Conservation (phyloP, 2,329 filamentous ascomycete species). For the Neofusicoccum cordaticola region DNA sequence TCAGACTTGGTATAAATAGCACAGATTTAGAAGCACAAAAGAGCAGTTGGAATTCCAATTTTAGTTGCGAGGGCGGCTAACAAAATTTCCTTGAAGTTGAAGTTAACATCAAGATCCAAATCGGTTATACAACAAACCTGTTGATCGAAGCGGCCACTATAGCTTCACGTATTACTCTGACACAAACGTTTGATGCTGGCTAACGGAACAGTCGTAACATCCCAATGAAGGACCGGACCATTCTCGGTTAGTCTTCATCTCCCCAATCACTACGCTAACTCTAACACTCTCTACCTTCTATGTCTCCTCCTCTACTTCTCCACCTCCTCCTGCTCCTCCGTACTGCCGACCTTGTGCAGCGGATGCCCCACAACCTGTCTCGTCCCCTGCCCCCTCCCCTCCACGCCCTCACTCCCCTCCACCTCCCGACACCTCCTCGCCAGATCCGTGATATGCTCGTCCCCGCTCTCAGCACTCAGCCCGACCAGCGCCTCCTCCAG, state of each 20-base stretch:
- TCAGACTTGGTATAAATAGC: too few species aligned
- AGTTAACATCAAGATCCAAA: too few species aligned
- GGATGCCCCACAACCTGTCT: conserved; percentile 3
- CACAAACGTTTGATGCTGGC: too few species aligned
- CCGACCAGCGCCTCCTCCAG: conserved; percentile 72
- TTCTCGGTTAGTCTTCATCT: background rate
- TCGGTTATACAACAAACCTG: too few species aligned
- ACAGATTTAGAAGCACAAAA: too few species aligned
- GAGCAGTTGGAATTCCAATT: too few species aligned
- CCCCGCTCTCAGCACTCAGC: conserved; percentile 72
- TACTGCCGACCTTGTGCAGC: conserved; percentile 48
- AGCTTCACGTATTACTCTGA: too few species aligned
- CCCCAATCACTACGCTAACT: background rate
- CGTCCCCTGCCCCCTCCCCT: conserved; percentile 62
- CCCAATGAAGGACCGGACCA: background rate
- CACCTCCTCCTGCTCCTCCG: conserved; percentile 61
- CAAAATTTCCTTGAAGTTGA: too few species aligned
- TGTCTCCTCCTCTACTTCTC: conserved; percentile 38
- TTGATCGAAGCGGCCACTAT: too few species aligned
- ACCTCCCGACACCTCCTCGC: conserved; percentile 68
- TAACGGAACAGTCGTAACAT: background rate
- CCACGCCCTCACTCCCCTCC: conserved; percentile 54
- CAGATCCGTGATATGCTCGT: conserved; percentile 82
- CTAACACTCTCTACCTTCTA: background rate
- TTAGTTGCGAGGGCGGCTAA: too few species aligned